Base-by-base conservation (phyloP, 345 rosid species). In the Gynandropsis gynandra region DNA sequence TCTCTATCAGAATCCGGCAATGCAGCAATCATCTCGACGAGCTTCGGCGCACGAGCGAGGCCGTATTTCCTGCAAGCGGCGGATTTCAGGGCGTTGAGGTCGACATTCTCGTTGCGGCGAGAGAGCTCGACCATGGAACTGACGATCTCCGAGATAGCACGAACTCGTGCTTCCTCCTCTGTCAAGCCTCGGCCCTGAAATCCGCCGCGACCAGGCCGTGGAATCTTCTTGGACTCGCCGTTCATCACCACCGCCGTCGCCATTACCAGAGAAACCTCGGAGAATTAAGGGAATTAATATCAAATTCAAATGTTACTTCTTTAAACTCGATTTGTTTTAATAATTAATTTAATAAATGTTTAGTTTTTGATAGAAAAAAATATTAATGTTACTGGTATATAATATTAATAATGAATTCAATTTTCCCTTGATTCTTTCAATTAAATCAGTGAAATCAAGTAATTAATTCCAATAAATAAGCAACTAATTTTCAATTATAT, bases 21-120 rank as follows among this genome's bases (percentile, higher is more conserved):
- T 1, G 97, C 99, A 0, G 95, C 97, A 3, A 93, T 85, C 99
- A 93, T 93, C 82, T 93, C 97, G 16, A 93, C 97, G 16, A 93
- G 81, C 70, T 93, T 88, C 0, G 99, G 97, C 0, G 97, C 89
- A 1, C 97, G 95, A 0, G 99, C 55, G 11, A 93, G 76, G 10
- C 99, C 99, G 61, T 85, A 93, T 72, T 85, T 85, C 33, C 97
- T 81, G 76, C 97, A 88, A 10, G 97, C 92, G 21, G 85, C 80
- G 44, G 95, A 83, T 70, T 88, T 93, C 16, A 86, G 74, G 1
- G 92, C 82, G 74, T 93, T 88, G 56, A 93, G 85, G 73, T 93
- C 97, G 18, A 93, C 97, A 34, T 79, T 88, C 76, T 80, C 81
- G 78, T 90, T 87, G 73, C 76, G 82, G 24, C 82, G 89, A 2